Evolutionary conservation across 78 protist genomes (phyloP).

Genomic region (Monosiga brevicollis): DNA sequence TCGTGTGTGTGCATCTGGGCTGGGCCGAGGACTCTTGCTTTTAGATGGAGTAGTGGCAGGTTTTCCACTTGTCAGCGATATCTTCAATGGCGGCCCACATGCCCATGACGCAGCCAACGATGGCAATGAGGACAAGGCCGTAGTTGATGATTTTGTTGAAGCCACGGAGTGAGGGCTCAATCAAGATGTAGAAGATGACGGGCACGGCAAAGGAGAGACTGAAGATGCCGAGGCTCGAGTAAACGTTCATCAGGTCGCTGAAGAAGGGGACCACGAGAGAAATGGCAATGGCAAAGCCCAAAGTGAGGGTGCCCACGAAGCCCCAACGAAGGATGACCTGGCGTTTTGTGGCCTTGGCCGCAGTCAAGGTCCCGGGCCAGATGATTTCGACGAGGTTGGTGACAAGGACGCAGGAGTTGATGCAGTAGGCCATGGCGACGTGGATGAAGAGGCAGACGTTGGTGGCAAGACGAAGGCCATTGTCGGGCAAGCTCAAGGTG

Average conservation of each 20-base stretch:
- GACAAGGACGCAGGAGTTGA: background rate
- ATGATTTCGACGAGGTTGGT: background rate
- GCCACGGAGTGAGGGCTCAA: background rate
- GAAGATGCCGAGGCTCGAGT: background rate
- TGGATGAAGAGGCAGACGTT: background rate
- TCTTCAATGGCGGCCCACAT: background rate
- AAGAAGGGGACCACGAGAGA: background rate
- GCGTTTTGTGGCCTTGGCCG: background rate
- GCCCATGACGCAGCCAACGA: background rate
- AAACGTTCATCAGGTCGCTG: background rate
- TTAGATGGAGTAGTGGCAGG: background rate
- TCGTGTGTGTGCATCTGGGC: background rate
- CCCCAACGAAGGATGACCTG: background rate
- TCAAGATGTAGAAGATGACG: background rate
- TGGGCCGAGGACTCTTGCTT: background rate
- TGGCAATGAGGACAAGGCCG: background rate
- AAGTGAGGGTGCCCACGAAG: background rate
- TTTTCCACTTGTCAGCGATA: background rate
- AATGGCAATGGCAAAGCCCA: background rate
- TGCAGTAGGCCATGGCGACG: background rate
- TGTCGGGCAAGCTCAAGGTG: background rate
- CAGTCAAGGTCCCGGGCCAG: background rate
- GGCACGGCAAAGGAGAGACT: background rate
- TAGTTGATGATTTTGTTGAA: background rate
- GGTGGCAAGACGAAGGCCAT: background rate